phyloP scores from a whole-genome alignment of 176 grass and related monocot genomes.

The Carex pumila region DNA sequence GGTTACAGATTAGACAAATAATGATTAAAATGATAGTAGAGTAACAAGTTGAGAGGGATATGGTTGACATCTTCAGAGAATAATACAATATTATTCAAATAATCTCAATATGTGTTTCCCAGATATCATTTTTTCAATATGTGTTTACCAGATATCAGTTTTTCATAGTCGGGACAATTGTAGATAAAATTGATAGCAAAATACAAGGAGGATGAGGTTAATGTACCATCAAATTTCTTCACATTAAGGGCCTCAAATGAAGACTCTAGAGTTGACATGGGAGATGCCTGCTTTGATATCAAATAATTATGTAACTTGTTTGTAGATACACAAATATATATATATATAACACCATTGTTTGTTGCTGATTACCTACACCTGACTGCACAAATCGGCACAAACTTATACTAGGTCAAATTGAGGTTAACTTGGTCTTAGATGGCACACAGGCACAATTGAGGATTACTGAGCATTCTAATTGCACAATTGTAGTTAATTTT shows the following conservation, averaged over 20 bases:
- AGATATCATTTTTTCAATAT: neutral
- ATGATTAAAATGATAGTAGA: slow-evolving; percentile 24
- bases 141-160: too few species aligned
- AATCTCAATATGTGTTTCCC: neutral
- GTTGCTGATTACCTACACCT: neutral
- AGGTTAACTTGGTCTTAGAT: neutral
- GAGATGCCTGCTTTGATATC: slow-evolving; percentile 59
- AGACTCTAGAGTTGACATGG: slow-evolving; percentile 70
- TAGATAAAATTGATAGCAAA: neutral
- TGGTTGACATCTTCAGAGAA: slow-evolving; percentile 10
- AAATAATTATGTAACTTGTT: slow-evolving; percentile 12
- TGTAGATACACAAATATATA: neutral
- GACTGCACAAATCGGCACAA: neutral
- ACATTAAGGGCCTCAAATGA: slow-evolving; percentile 91
- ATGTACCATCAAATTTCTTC: slow-evolving; percentile 91
- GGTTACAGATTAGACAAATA: slow-evolving; percentile 12
- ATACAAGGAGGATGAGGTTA: slow-evolving; percentile 17
- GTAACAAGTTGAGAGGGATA: slow-evolving; percentile 3
- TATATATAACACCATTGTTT: neutral
- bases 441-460: neutral
- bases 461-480: neutral
- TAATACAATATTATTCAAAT: neutral
- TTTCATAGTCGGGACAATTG: neutral
- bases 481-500: neutral
- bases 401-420: neutral